phyloP scores from a whole-genome alignment of 2,329 filamentous ascomycete species.

The Tolypocladium pustulatum region DNA sequence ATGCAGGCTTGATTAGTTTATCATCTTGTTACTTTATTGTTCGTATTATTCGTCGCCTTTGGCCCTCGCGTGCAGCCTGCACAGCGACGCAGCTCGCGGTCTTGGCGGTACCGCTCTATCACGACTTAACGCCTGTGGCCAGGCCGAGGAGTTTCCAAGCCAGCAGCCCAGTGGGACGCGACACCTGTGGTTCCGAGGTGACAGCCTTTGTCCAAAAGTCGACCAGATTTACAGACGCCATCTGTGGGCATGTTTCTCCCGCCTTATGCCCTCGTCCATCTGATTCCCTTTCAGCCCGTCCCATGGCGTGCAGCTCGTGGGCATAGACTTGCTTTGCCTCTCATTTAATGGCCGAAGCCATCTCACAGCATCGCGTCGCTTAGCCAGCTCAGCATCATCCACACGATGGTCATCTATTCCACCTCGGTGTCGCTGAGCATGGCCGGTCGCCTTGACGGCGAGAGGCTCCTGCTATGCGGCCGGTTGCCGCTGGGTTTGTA shows the following conservation, averaged over 20 bases:
- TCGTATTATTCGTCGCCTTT: conserved; percentile 3
- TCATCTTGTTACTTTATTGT: not conserved
- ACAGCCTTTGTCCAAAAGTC: not conserved
- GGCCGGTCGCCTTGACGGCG: conserved; percentile 27
- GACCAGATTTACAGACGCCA: not conserved
- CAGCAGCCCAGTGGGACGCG: not conserved
- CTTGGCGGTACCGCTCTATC: conserved; percentile 15
- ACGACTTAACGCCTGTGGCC: conserved; percentile 12
- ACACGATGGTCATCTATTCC: conserved; percentile 11
- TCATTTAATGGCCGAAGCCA: too few relatives aligned
- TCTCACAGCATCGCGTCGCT: not conserved
- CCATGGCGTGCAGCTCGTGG: not conserved
- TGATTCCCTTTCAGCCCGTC: not conserved
- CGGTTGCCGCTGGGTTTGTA: conserved; percentile 17
- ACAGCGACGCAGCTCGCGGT: not conserved
- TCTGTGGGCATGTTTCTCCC: not conserved
- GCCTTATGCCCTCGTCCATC: not conserved
- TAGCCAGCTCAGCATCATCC: conserved; percentile 3
- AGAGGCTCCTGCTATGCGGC: conserved; percentile 23
- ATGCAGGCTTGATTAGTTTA: not conserved
- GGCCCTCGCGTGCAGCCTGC: not conserved
- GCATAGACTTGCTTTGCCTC: not conserved
- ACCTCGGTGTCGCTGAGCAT: conserved; percentile 23
- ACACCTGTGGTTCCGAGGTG: not conserved
- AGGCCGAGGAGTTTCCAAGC: not conserved